Base-by-base conservation (phyloP, 495 filamentous ascomycete species). In the Xylaria bambusicola region DNA sequence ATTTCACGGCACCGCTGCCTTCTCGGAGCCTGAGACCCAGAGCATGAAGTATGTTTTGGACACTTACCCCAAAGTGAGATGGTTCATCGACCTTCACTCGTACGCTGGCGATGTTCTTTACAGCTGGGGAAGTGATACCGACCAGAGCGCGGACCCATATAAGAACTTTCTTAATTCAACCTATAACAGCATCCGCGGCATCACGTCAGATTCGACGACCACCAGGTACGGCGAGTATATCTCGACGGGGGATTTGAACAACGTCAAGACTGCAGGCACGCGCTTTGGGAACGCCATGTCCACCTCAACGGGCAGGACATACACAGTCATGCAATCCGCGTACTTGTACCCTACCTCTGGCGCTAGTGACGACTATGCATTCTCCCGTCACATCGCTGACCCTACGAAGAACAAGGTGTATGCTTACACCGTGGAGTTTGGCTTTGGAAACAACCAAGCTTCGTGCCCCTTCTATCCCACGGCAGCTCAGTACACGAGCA, bases 51-150 rank as follows among this genome's bases (percentile, higher is more conserved):
- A 64, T 45, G 56, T 72, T n/a, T 67, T 76, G 50, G 73, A 74
- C 54, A 61, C 62, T 48, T 77, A 71, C 61, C 40, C 62, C 40
- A 73, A 73, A 31, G 67, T 79, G 26, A 46, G 71, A 12, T 77
- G 75, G 75, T 76, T 73, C 61, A 61, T 78, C 15, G 76, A 79
- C 62, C 56, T 78, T 13, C 76, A 79, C 65, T 77, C 75, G 4
- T 68, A 65, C 41, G 69, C 71, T 27, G 73, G 73, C 18, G 60
- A 61, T 23, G 62, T 79, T 15, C 63, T 79, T 0, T 77, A 77
- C 62, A 60, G 48, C 58, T 79, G 75, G 75, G 74, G 75, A 15
- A 62, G 70, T 61, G 77, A 78, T 50, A 60, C 66, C 6, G 68
- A 71, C 61, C 74, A 77, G 63, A 50, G 60, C 26, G 62, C 40